phyloP scores from a whole-genome alignment of 202 grass and related monocot species.

The Brachypodium distachyon region DNA sequence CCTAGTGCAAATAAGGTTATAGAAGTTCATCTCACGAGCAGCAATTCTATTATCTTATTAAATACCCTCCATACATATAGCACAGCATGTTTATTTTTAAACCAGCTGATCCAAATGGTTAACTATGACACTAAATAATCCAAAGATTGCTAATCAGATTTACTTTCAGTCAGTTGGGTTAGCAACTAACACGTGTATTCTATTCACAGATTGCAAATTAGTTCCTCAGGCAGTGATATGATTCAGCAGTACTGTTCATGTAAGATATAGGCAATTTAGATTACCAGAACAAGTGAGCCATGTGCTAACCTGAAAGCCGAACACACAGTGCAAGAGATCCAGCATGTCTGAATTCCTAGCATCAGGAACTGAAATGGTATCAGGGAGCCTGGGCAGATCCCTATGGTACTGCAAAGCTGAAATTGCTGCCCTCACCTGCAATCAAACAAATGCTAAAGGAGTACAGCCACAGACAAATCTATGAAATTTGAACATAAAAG shows the following conservation, averaged over 20 bases:
- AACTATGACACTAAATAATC: neutral
- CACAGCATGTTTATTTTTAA: neutral
- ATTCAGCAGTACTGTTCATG: neutral
- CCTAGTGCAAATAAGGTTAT: neutral
- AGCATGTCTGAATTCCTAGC: conserved; percentile 85
- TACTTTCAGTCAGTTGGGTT: neutral
- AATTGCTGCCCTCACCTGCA: conserved; percentile 75
- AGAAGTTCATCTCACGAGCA: too few relatives aligned
- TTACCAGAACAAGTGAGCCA: neutral
- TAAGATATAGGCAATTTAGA: neutral
- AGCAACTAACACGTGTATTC: neutral
- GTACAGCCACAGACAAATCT: neutral
- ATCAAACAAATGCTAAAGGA: conserved; percentile 1
- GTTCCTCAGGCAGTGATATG: neutral
- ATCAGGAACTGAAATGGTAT: conserved; percentile 51
- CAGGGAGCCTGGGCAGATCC: conserved; percentile 69
- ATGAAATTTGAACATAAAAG: neutral
- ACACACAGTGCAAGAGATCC: conserved; percentile 82
- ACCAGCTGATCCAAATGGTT: conserved; percentile 6
- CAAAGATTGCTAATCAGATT: neutral
- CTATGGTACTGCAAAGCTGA: conserved; percentile 74
- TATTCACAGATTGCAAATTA: neutral
- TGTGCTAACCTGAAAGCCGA: conserved; percentile 78
- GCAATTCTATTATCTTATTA: too few relatives aligned
- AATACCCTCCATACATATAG: too few relatives aligned